Conservation (phyloP, 1,284 basidiomycete genomes). For the Fistulinella cinereoalba region DNA sequence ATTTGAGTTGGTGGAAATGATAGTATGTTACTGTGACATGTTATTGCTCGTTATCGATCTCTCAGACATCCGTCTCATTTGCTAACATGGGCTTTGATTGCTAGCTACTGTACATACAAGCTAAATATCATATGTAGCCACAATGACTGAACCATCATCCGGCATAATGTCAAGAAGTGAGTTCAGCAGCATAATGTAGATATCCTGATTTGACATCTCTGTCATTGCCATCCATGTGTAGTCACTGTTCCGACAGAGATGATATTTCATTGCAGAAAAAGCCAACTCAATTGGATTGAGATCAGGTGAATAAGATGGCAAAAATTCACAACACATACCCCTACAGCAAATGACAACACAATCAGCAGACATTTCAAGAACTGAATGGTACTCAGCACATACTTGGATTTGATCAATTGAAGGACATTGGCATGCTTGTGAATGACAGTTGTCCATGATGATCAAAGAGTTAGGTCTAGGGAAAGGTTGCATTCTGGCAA, state of each 20-base stretch:
- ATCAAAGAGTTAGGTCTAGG: not conserved
- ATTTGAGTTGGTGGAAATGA: too few relatives aligned
- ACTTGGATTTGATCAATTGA: not conserved
- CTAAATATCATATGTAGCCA: not conserved
- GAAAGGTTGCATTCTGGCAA: not conserved
- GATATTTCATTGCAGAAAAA: not conserved
- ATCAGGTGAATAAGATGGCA: constrained; percentile 1
- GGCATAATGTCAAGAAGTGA: constrained; percentile 1
- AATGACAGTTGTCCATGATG: constrained; percentile 1
- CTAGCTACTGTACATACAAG: not conserved
- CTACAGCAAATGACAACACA: not conserved
- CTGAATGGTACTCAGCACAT: not conserved
- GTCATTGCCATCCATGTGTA: constrained; percentile 2
- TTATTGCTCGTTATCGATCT: too few relatives aligned
- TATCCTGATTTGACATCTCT: not conserved
- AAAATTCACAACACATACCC: not conserved
- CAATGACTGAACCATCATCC: not conserved
- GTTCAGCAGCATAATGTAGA: constrained; percentile 12
- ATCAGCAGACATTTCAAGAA: not conserved
- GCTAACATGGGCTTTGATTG: too few relatives aligned
- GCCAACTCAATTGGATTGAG: constrained; percentile 3
- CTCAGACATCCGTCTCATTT: too few relatives aligned
- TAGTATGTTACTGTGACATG: too few relatives aligned
- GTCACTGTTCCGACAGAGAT: constrained; percentile 1
- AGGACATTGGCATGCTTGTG: not conserved